Percentiles rank a stretch among this genome's conserved stretches.
Evolutionary conservation across 768 basidiomycete genomes (phyloP).

Genomic region (Phaeotremella skinneri): DNA sequence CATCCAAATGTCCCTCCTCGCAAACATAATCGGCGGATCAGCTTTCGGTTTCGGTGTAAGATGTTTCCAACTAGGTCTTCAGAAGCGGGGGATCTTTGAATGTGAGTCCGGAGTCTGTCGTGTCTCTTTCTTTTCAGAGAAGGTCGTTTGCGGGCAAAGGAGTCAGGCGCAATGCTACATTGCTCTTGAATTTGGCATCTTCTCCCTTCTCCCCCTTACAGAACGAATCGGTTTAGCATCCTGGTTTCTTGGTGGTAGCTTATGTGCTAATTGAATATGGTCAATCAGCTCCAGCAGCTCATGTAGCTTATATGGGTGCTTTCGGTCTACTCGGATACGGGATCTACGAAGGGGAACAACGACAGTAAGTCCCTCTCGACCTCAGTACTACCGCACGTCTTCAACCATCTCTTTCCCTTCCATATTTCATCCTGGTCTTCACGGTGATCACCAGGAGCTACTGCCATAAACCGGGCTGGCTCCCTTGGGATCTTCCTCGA

Average conservation of each 20-base stretch:
- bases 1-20: slow-evolving; percentile 66
- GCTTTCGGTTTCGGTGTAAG: slow-evolving; percentile 83
- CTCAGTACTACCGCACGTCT: too few species aligned
- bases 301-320: slow-evolving; percentile 20
- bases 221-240: not conserved
- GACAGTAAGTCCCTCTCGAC: slow-evolving; percentile 49
- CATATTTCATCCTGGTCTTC: too few species aligned
- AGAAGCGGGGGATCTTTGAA: slow-evolving; percentile 71
- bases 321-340: slow-evolving; percentile 47
- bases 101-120: slow-evolving; percentile 58
- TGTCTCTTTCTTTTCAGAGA: not conserved
- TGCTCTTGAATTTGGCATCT: not conserved
- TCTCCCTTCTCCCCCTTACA: not conserved
- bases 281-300: slow-evolving; percentile 1
- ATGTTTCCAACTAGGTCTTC: slow-evolving; percentile 82
- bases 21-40: slow-evolving; percentile 75
- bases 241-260: too few species aligned
- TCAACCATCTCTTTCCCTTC: too few species aligned
- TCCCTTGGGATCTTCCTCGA: too few species aligned
- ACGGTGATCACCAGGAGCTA: too few species aligned
- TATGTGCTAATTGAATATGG: not conserved
- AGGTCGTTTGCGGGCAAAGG: too few species aligned
- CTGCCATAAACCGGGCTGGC: too few species aligned
- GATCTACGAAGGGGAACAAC: slow-evolving; percentile 42
- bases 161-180: not conserved